Evolutionary conservation across 140 eudicot species (phyloP).

Genomic region (Flaveria floridana): DNA sequence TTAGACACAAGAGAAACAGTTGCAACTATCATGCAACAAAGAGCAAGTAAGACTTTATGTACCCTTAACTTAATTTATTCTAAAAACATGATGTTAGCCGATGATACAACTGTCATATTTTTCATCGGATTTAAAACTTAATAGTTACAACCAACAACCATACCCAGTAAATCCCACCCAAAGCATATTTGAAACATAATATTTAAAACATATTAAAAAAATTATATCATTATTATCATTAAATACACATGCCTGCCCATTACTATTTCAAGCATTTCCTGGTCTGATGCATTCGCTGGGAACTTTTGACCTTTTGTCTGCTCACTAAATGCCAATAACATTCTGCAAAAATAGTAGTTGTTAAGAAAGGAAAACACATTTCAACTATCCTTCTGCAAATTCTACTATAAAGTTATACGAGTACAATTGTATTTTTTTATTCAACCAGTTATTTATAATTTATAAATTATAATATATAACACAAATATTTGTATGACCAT

Average conservation of each 20-base stretch:
- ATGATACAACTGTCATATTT: constrained; percentile 5
- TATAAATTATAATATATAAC: too few relatives aligned
- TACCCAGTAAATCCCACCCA: too few relatives aligned
- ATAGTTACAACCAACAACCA: too few relatives aligned
- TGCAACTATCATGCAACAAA: constrained; percentile 5
- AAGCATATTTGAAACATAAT: not conserved
- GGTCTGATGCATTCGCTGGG: constrained; percentile 79
- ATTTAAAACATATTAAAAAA: not conserved
- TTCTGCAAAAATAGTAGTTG: constrained; percentile 52
- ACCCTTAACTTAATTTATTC: constrained; percentile 13
- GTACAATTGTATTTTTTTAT: constrained; percentile 2
- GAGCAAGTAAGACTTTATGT: not conserved
- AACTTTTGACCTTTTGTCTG: constrained; percentile 83
- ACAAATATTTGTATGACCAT: too few relatives aligned
- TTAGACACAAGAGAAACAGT: not conserved
- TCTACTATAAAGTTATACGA: constrained; percentile 12
- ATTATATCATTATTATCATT: not conserved
- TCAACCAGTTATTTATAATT: not conserved
- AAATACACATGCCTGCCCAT: constrained; percentile 61
- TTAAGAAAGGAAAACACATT: not conserved
- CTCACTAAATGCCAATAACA: constrained; percentile 87
- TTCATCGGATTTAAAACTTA: not conserved
- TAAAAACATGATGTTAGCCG: not conserved
- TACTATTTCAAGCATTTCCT: constrained; percentile 88
- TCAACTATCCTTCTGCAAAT: constrained; percentile 5